Percentiles rank a stretch among this genome's conserved stretches.
phyloP scores from a whole-genome alignment of 225 moss, liverwort and hornwort species.

The Neckera pumila region DNA sequence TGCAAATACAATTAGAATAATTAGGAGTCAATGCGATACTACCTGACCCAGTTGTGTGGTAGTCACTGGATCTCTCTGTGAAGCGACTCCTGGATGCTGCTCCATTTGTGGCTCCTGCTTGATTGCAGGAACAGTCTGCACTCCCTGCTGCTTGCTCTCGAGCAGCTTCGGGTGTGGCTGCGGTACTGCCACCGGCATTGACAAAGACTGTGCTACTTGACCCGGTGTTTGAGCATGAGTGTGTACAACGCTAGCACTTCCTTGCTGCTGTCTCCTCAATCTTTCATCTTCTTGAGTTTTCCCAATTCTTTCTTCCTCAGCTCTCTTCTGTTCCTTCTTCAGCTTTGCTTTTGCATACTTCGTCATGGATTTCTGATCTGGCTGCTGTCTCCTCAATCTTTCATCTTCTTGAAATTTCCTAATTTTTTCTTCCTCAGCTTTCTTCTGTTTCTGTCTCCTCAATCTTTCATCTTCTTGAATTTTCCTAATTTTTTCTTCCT shows the following conservation, averaged over 20 bases:
- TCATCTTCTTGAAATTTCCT: constrained; percentile 61
- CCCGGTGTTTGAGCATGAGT: constrained; percentile 25
- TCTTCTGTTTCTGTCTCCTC: constrained; percentile 64
- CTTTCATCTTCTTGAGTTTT: constrained; percentile 65
- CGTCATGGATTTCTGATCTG: background rate
- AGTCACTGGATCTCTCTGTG: constrained; percentile 45
- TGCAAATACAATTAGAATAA: background rate
- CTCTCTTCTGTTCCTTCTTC: constrained; percentile 65
- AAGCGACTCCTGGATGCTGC: constrained; percentile 30
- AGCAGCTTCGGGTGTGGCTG: constrained; percentile 62
- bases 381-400: constrained; percentile 48
- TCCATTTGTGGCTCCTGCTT: constrained; percentile 68
- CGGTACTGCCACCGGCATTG: constrained; percentile 30
- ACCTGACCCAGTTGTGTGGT: constrained; percentile 41
- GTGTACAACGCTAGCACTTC: constrained; percentile 3
- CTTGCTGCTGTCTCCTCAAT: constrained; percentile 42
- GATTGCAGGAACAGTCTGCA: constrained; percentile 28
- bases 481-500: constrained; percentile 65
- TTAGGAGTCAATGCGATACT: background rate
- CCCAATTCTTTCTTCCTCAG: constrained; percentile 66
- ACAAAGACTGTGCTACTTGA: constrained; percentile 40
- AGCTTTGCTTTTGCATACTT: constrained; percentile 77
- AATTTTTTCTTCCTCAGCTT: constrained; percentile 66
- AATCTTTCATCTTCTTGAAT: constrained; percentile 60
- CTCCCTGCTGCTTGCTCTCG: constrained; percentile 47